These are phyloP conservation scores for Porphyra umbilicalis DNA, from an alignment of 31 red algal genomes.

Conservation along the genomic window DNA sequence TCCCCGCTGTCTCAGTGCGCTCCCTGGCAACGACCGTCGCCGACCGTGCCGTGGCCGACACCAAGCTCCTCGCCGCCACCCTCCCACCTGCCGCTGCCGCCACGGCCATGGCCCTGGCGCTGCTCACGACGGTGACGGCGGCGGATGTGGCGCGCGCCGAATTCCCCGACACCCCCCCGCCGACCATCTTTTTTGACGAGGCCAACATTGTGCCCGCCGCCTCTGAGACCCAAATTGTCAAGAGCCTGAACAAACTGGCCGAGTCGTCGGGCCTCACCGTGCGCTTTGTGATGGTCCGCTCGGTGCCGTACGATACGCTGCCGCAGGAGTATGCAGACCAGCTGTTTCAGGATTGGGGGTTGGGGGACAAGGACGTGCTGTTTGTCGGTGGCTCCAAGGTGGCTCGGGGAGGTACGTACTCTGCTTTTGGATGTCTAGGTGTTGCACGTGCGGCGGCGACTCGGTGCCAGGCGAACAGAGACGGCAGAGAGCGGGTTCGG, in stretches of 20 bases:
- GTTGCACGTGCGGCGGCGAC: no score
- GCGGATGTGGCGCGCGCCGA: constrained; percentile 18
- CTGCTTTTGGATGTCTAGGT: no score
- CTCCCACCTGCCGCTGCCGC: neutral
- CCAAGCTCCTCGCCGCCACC: neutral
- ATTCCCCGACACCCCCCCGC: constrained; percentile 9
- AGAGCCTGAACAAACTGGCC: constrained; percentile 9
- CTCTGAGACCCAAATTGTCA: constrained; percentile 7
- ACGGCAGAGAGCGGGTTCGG: no score
- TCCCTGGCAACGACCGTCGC: neutral
- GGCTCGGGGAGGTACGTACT: constrained; percentile 17
- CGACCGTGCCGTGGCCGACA: neutral
- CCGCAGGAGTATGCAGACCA: constrained; percentile 51
- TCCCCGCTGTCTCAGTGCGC: no score
- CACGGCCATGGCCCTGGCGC: neutral
- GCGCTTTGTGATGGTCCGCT: constrained; percentile 37
- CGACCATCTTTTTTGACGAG: constrained; percentile 26
- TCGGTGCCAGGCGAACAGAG: no score
- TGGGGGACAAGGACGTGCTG: constrained; percentile 34
- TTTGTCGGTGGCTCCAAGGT: constrained; percentile 55
- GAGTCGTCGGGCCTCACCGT: constrained; percentile 22
- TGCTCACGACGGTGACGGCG: neutral
- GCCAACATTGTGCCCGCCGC: constrained; percentile 11
- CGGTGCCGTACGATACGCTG: constrained; percentile 23
- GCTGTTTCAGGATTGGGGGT: constrained; percentile 30